These are phyloP conservation scores for Microsporum canis DNA, from an alignment of 2,329 filamentous ascomycete species.

Conservation along the genomic window DNA sequence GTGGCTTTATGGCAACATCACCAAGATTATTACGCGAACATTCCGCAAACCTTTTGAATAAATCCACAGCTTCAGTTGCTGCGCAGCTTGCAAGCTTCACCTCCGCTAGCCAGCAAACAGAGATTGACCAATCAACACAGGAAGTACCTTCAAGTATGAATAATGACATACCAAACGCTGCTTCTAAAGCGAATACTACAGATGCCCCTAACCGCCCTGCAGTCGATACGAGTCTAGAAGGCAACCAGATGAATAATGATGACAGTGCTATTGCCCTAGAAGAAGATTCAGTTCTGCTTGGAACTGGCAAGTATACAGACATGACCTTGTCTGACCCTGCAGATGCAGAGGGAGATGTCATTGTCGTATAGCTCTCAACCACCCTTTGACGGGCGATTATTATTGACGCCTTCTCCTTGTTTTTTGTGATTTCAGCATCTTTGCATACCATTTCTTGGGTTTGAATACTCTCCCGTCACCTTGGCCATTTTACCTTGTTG, in stretches of 20 bases:
- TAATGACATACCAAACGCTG: conserved; percentile 13
- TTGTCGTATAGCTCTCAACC: conserved; percentile 29
- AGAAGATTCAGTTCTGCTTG: conserved; percentile 33
- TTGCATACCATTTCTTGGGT: background rate
- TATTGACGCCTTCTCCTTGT: background rate
- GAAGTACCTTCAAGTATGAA: conserved; percentile 14
- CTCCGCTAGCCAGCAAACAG: background rate
- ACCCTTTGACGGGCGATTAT: background rate
- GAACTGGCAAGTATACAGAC: conserved; percentile 35
- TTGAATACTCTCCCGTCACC: background rate
- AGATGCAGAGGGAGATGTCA: conserved; percentile 36
- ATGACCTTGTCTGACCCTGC: conserved; percentile 37
- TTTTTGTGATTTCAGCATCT: background rate
- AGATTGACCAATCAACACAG: conserved; percentile 10
- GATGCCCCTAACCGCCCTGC: background rate
- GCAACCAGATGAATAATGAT: conserved; percentile 44
- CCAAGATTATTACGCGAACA: conserved; percentile 25
- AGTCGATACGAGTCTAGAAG: conserved; percentile 30
- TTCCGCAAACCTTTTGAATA: background rate
- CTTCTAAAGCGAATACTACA: background rate
- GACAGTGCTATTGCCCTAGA: conserved; percentile 64
- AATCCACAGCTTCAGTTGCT: background rate
- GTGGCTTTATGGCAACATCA: conserved; percentile 63
- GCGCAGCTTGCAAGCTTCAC: background rate
- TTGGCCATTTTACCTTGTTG: background rate